Base-by-base conservation (phyloP, 305 asterid species). In the Fraxinus baroniana region DNA sequence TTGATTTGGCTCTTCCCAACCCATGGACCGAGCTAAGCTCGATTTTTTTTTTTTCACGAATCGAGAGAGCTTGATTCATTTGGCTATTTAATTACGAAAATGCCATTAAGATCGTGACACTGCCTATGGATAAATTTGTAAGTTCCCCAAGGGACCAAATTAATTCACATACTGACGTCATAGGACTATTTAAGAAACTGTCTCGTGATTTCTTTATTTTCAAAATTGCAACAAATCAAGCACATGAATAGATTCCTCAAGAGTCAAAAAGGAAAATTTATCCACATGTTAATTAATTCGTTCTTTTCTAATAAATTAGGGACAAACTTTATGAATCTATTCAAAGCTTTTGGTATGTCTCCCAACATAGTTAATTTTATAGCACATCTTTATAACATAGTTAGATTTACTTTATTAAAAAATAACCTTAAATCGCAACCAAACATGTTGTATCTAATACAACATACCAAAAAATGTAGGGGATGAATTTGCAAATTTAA, bases 81-180 rank as follows among this genome's bases (percentile, higher is more conserved):
- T 3, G 52, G 4, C n/a, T 33, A 28, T 28, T 0, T 28, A 28
- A 28, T 28, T 28, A 28, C n/a, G n/a, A n/a, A n/a, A 20, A 64
- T 20, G 72, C n/a, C 30, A 62, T 2, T 62, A 62, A 22, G 52
- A 44, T 44, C 17, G 0, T 44, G 17, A 44, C 17, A 44, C 52
- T 44, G 52, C 52, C 4, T 44, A 44, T 30, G 44, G 28, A 33
- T 13, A 15, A 62, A 73, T 73, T 32, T 30, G 52, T 35, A 32
- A 73, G 22, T 35, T 73, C 52, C 46, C 26, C 24, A 35, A 73
- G 46, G 41, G 46, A 73, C 77, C 74, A 79, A 5, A 80, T 17
- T 72, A 36, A 85, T 74, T 60, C 24, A 79, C 86, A 86, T 35
- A 74, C 13, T 80, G 80, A 75, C 74, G 74, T 33, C 71, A 75